Evolutionary conservation across 345 rosid genomes (phyloP), one percentile per base, ranked within the genome.

Genomic region (Eutrema japonicum): DNA sequence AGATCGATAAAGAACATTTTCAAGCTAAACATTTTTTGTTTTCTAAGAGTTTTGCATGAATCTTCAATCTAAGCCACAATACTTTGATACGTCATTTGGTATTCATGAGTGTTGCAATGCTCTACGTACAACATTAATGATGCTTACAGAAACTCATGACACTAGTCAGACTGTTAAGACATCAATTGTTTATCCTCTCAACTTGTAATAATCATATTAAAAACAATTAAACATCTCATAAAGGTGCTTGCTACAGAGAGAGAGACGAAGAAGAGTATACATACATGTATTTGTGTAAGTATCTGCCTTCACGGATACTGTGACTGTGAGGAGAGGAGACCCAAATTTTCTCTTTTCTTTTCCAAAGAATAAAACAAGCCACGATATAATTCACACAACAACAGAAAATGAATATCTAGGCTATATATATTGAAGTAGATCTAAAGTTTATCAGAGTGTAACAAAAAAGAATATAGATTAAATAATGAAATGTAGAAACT

Each of bases 81-180:
- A 38, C 35, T 33, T 12, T 0, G 33, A 32, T 32, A 30, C 42
- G 9, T 18, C 37, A 9, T 7, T 37, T 66, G 71, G 36, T 26
- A 38, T 51, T 50, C 38, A 38, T 50, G 48, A 38, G 30, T 8
- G 60, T 0, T 55, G 53, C 37, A 43, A 43, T 42, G 33, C 55
- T 36, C 74, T 50, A 47, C 1, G 16, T 8, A 50, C 30, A 67
- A 8, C n/a, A 75, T 12, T 29, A 11, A 16, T 36, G 43, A 66
- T 74, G 62, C 47, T 35, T 45, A 26, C 56, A 45, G 49, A 61
- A 75, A 52, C 72, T 52, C 18, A 13, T 63, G 38, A 69, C 32
- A 40, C 63, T 35, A 71, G 26, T 14, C 14, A 70, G 77, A 26
- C 11, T 2, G 42, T 38, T 11, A 61, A 61, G 73, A 80, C 78